phyloP scores from a whole-genome alignment of 345 rosid species.

The Alliaria petiolata region DNA sequence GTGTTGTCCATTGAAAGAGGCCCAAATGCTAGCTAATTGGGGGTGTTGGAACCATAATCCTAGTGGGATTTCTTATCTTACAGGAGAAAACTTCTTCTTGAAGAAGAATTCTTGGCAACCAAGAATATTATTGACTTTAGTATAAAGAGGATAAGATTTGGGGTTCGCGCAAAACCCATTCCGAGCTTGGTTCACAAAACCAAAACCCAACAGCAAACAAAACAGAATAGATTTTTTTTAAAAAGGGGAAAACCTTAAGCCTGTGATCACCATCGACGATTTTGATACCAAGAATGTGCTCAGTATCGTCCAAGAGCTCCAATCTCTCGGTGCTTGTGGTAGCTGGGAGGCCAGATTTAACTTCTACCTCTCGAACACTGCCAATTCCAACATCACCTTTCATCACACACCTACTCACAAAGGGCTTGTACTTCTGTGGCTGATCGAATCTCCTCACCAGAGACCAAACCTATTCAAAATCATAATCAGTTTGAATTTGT shows the following conservation, averaged over 20 bases:
- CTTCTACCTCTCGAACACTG: conserved; percentile 78
- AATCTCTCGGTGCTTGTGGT: conserved; percentile 86
- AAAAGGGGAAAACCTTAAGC: no score
- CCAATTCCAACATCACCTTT: conserved; percentile 82
- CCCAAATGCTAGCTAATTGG: no score
- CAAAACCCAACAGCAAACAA: no score
- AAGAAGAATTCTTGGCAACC: no score
- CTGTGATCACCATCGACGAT: conserved; percentile 96
- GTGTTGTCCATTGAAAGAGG: neutral
- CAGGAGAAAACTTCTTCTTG: no score
- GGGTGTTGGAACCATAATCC: no score
- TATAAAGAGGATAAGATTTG: no score
- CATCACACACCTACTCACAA: conserved; percentile 73
- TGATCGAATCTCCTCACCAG: conserved; percentile 89
- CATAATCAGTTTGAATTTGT: neutral
- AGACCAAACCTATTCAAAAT: conserved; percentile 67
- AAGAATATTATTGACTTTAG: no score
- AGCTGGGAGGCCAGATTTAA: conserved; percentile 92
- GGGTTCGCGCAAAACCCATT: no score
- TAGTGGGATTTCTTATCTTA: no score
- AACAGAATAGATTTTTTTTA: no score
- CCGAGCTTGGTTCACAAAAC: no score
- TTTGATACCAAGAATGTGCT: conserved; percentile 79
- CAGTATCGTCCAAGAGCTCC: conserved; percentile 78
- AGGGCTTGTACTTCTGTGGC: conserved; percentile 90